phyloP scores from a whole-genome alignment of 1,284 basidiomycete genomes.

The Dichomitus squalens region DNA sequence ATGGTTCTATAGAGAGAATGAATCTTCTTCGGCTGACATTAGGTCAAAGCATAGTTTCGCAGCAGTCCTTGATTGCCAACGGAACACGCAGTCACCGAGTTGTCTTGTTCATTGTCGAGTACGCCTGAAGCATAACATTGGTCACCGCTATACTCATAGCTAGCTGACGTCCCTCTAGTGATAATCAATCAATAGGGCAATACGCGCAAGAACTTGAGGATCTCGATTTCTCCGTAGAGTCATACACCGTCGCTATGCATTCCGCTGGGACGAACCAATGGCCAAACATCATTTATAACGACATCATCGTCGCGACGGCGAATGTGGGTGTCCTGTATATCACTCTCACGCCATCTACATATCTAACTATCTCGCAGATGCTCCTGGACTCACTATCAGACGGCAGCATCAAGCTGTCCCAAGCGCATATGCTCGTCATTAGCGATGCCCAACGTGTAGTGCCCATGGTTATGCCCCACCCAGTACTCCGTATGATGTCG shows the following conservation, averaged over 20 bases:
- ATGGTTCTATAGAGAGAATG: conserved; percentile 9
- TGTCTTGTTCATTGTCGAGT: conserved; percentile 25
- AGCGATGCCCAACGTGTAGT: conserved; percentile 36
- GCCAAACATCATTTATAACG: conserved; percentile 19
- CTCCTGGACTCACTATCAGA: conserved; percentile 33
- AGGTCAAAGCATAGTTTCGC: conserved; percentile 10
- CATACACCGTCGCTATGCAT: conserved; percentile 22
- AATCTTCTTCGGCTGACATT: conserved; percentile 10
- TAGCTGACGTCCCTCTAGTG: conserved; percentile 5
- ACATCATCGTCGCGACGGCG: conserved; percentile 22
- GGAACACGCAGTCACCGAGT: conserved; percentile 13
- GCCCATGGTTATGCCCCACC: conserved; percentile 28
- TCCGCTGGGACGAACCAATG: conserved; percentile 14
- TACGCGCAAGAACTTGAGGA: conserved; percentile 17
- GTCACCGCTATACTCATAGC: background rate
- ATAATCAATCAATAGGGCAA: conserved; percentile 16
- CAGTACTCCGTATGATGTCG: conserved; percentile 46
- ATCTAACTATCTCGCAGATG: conserved; percentile 23
- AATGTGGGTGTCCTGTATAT: conserved; percentile 6
- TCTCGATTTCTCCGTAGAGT: conserved; percentile 18
- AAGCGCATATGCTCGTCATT: conserved; percentile 47
- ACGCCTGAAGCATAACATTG: background rate
- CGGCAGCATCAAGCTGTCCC: conserved; percentile 39
- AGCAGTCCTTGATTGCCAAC: conserved; percentile 3
- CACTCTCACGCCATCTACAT: background rate